Evolutionary conservation across 148 eudicot species (phyloP), one percentile per base, ranked within the genome.

Genomic region (Chenopodium suecicum): DNA sequence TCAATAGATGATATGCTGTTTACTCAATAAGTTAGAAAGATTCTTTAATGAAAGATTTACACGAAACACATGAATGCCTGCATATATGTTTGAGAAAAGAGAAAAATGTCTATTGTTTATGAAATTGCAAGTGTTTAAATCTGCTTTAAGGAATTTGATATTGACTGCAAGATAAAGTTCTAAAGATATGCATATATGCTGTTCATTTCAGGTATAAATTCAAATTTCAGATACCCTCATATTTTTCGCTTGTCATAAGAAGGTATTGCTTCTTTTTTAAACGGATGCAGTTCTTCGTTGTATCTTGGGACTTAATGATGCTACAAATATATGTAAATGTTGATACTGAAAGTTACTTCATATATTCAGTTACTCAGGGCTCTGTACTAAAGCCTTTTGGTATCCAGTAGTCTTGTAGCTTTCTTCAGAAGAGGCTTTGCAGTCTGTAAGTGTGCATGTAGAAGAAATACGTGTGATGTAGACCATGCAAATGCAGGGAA

Each of bases 141-240:
- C 12, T 63, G 46, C 75, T 74, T n/a, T 68, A 2, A 9, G 17
- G 19, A 20, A 48, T 31, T 58, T 10, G 64, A 31, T 27, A 29
- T 8, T 70, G 46, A 70, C 70, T 50, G 31, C 19, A 54, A 62
- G 83, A 44, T 65, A 32, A 29, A 41, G 63, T 75, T 67, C 63
- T 75, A 31, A 73, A 29, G 13, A 27, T n/a, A 52, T 31, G 23
- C 20, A 1, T 50, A 68, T 80, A 41, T 41, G 44, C 1, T 41
- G 70, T 31, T 84, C 17, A 73, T 78, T 84, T 81, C 93, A 95
- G 99, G 99, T 95, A 92, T 86, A 92, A 93, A 78, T 93, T 92
- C 92, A 95, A 95, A 82, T 95, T 95, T 78, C 94, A 82, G 37
- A 95, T 95, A 82, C 99, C 99, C 83, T 92, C 98, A 31, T 95